Conservation (phyloP, 495 filamentous ascomycete genomes). For the Podospora comata region DNA sequence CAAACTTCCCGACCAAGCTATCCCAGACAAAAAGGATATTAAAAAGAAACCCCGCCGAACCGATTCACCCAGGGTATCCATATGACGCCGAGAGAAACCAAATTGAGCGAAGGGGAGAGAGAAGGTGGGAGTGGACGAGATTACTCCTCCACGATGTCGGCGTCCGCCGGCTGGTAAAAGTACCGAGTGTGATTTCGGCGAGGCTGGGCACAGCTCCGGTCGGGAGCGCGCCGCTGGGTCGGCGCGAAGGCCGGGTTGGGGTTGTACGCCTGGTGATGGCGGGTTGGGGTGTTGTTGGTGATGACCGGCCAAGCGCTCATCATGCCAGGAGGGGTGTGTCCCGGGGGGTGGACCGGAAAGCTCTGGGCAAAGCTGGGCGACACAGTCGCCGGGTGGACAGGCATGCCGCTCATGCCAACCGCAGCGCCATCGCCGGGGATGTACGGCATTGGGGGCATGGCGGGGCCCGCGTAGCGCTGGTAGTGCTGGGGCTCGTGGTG, state of each 20-base stretch:
- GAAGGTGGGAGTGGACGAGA: not conserved
- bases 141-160: not conserved
- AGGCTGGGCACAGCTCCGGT: not conserved
- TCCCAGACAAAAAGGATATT: not conserved
- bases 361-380: not conserved
- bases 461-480: not conserved
- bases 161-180: not conserved
- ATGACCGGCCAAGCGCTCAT: not conserved
- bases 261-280: not conserved
- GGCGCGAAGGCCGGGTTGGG: not conserved
- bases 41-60: not conserved
- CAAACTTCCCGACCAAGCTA: not conserved
- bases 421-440: not conserved
- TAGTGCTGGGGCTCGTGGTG: not conserved
- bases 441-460: not conserved
- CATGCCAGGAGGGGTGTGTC: not conserved
- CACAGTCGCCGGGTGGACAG: not conserved
- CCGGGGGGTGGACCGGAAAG: not conserved
- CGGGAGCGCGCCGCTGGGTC: not conserved
- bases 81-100: not conserved
- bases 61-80: not conserved
- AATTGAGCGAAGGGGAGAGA: not conserved
- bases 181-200: not conserved
- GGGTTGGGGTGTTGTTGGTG: not conserved
- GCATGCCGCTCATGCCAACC: not conserved